Percentiles rank a stretch among this genome's conserved stretches.
phyloP scores from a whole-genome alignment of 2,329 filamentous ascomycete species.

The Penicillium sp. region DNA sequence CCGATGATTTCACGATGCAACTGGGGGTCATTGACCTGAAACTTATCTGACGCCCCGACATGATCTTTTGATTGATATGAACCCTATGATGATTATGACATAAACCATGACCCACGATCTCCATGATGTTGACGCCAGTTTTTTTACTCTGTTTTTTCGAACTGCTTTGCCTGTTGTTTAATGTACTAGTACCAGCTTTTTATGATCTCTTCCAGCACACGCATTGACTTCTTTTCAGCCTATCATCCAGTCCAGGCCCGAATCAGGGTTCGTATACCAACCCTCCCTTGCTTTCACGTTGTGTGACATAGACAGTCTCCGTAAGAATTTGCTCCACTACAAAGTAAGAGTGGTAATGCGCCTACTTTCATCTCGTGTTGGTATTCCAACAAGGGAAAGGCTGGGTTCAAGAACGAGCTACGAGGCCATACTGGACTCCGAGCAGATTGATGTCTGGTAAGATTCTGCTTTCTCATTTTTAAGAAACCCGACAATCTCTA shows the following conservation, averaged over 20 bases:
- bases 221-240: background rate
- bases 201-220: background rate
- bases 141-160: conserved; percentile 5
- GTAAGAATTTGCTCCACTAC: background rate
- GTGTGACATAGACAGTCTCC: background rate
- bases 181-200: conserved; percentile 1
- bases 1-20: conserved; percentile 20
- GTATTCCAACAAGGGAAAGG: background rate
- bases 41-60: conserved; percentile 8
- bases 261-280: background rate
- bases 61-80: conserved; percentile 15
- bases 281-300: conserved; percentile 1
- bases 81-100: conserved; percentile 23
- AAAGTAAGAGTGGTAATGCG: background rate
- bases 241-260: background rate
- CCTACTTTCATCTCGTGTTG: background rate
- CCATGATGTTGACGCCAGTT: conserved; percentile 13
- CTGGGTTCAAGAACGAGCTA: no score
- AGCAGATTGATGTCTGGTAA: no score
- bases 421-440: no score
- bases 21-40: conserved; percentile 7
- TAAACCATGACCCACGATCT: conserved; percentile 13
- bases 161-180: background rate
- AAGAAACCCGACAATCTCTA: no score
- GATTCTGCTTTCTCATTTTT: no score